These are phyloP conservation scores for Daldinia caldariorum DNA, from an alignment of 495 filamentous ascomycete species.

Conservation along the genomic window DNA sequence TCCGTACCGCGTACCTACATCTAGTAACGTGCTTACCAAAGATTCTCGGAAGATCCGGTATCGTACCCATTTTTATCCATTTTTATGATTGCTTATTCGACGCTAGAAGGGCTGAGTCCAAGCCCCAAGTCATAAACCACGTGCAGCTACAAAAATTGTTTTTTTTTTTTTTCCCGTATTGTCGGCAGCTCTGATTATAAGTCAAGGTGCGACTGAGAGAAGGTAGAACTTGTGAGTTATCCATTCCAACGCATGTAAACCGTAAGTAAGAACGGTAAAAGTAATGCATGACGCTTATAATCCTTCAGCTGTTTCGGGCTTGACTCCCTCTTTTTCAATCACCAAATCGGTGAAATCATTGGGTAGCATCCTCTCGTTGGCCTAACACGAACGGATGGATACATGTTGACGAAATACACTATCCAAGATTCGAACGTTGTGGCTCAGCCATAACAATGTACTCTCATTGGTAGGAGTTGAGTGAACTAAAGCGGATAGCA, in stretches of 20 bases:
- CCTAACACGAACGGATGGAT: not conserved
- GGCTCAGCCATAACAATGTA: not conserved
- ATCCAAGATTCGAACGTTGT: slow-evolving; percentile 3
- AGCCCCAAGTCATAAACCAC: not conserved
- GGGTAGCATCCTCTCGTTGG: slow-evolving; percentile 4
- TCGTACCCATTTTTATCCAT: slow-evolving; percentile 1
- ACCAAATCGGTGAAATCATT: slow-evolving; percentile 1
- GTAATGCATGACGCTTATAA: not conserved
- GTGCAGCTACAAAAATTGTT: not conserved
- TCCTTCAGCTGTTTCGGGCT: not conserved
- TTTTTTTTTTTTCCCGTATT: not conserved
- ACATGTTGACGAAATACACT: slow-evolving; percentile 9
- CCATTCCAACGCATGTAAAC: not conserved
- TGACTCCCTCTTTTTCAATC: not conserved
- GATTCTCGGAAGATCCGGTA: slow-evolving; percentile 4
- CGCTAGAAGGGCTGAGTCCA: slow-evolving; percentile 1
- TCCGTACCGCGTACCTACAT: no score
- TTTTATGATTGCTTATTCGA: not conserved
- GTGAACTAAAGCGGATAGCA: not conserved
- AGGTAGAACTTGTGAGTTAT: not conserved
- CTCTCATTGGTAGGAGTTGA: slow-evolving; percentile 2
- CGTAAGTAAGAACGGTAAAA: not conserved
- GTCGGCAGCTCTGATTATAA: not conserved
- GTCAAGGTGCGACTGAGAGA: not conserved
- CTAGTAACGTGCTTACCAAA: not conserved